Base-by-base conservation (phyloP, 129 eudicot species). In the Apium graveolens region DNA sequence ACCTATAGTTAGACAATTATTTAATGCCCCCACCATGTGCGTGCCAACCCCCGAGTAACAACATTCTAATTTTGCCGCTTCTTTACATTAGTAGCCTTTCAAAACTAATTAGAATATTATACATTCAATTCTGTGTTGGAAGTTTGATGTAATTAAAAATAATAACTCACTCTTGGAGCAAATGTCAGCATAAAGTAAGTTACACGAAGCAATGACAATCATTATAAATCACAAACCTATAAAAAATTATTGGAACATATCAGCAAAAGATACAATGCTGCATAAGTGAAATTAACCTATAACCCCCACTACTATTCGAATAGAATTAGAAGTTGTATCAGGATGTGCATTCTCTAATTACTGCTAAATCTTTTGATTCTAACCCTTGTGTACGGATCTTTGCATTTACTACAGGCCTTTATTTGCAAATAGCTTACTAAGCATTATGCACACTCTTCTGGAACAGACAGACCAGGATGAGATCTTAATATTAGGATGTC, bases 381-480 rank as follows among this genome's bases (percentile, higher is more conserved):
- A 5, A 27, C 72, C 72, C 41, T 66, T 66, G 31, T 66, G 72
- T 31, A 66, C 24, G 24, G 39, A 79, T 60, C n/a, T n/a, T 76
- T 74, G n/a, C 77, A 73, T 83, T 63, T 31, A 66, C 72, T 44
- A 11, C 96, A 96, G 99, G 96, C 97, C 99, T 68, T 86, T 96
- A 51, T 92, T 96, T 81, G 97, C 97, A 38, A 89, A 76, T 85
- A 92, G 99, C 86, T 83, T 96, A 78, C 75, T 96, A 70, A 96
- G 88, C 83, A 86, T 96, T 78, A 87, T 90, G 83, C 86, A 89
- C 66, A 90, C 91, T 48, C 85, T 96, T 80, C 88, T 96, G 88
- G 99, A 92, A 83, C 96, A 96, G 68, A 86, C 91, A 46, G 81
- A 86, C 35, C 90, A 90, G 42, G 99, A 96, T 78, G 99, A 89